These are phyloP conservation scores for Candida piceae DNA, from an alignment of 805 yeast genomes.

Conservation along the genomic window DNA sequence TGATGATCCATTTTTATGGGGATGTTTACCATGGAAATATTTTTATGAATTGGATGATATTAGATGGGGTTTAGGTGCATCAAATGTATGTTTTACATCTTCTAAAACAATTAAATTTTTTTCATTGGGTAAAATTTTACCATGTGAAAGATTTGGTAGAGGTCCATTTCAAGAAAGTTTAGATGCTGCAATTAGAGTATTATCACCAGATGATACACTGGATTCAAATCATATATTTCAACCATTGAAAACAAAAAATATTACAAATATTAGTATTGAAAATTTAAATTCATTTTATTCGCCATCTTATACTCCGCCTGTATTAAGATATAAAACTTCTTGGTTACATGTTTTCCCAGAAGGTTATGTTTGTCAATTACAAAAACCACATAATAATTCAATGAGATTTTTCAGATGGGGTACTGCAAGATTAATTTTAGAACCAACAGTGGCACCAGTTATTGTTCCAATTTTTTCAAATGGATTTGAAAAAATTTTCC, in stretches of 20 bases:
- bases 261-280: no score
- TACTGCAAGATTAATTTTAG: conserved; percentile 74
- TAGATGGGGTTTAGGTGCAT: conserved; percentile 95
- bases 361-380: conserved; percentile 82
- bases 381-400: conserved; percentile 74
- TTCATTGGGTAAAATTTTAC: conserved; percentile 81
- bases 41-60: conserved; percentile 58
- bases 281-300: conserved; percentile 24
- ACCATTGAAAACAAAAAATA: no score
- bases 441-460: conserved; percentile 77
- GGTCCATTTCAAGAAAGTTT: conserved; percentile 91
- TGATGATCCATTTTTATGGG: conserved; percentile 92
- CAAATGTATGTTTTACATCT: conserved; percentile 77
- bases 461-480: conserved; percentile 80
- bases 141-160: conserved; percentile 82
- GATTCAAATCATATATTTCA: conserved; percentile 36
- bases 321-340: conserved; percentile 58
- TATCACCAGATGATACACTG: conserved; percentile 72
- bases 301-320: conserved; percentile 44
- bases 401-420: conserved; percentile 98
- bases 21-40: conserved; percentile 69
- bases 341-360: conserved; percentile 97
- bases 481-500: conserved; percentile 84
- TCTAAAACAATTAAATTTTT: conserved; percentile 54
- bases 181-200: conserved; percentile 77